Percentiles rank a stretch among this genome's conserved stretches.
These are phyloP conservation scores for Colletotrichum aenigma DNA, from an alignment of 2,329 filamentous ascomycete species.

Conservation along the genomic window DNA sequence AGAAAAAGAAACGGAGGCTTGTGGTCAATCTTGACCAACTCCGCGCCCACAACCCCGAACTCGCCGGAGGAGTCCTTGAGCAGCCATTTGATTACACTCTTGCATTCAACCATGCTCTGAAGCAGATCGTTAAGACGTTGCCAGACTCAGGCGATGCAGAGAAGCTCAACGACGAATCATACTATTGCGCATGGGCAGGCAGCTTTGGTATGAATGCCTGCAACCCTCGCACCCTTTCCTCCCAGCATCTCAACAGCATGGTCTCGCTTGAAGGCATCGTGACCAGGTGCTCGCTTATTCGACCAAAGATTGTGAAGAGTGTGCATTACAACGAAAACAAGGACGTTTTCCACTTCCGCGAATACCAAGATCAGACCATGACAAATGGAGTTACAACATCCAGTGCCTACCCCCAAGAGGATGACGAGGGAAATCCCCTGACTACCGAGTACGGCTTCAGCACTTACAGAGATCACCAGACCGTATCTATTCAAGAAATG, in stretches of 20 bases:
- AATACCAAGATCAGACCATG: slow-evolving; percentile 98
- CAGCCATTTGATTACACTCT: slow-evolving; percentile 87
- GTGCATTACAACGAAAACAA: slow-evolving; percentile 94
- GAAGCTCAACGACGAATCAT: slow-evolving; percentile 77
- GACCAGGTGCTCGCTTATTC: slow-evolving; percentile 91
- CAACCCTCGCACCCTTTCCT: slow-evolving; percentile 92
- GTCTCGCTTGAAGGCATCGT: slow-evolving; percentile 97
- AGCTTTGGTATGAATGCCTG: slow-evolving; percentile 95
- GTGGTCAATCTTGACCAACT: slow-evolving; percentile 88
- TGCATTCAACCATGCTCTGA: slow-evolving; percentile 90
- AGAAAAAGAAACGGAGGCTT: slow-evolving; percentile 68
- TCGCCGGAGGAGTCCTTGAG: slow-evolving; percentile 79
- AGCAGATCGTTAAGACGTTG: slow-evolving; percentile 83
- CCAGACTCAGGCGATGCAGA: slow-evolving; percentile 78
- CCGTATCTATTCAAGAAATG: slow-evolving; percentile 99
- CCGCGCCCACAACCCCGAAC: slow-evolving; percentile 81
- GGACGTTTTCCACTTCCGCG: slow-evolving; percentile 84
- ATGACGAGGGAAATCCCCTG: slow-evolving; percentile 89
- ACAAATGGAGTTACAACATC: slow-evolving; percentile 86
- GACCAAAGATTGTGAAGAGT: slow-evolving; percentile 97
- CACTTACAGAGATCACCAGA: slow-evolving; percentile 95
- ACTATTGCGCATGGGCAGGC: slow-evolving; percentile 97
- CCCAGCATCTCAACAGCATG: slow-evolving; percentile 92
- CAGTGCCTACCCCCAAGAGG: slow-evolving; percentile 92
- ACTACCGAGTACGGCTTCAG: slow-evolving; percentile 96